Base-by-base conservation (phyloP, 1,284 basidiomycete genomes). In the Apiotrichum porosum region DNA sequence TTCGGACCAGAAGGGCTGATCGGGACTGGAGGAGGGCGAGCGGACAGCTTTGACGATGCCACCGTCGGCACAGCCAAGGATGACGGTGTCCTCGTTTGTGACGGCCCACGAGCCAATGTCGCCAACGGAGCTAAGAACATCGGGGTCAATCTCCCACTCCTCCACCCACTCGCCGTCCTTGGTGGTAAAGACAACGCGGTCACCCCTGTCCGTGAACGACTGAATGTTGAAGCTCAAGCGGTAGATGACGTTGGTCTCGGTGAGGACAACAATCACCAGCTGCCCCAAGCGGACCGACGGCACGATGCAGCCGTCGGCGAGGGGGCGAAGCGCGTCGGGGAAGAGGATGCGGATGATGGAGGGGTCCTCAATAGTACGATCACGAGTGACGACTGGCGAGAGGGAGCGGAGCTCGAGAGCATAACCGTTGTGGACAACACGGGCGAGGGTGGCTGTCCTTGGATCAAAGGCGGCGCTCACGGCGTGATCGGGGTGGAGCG, bases 361-460 rank as follows among this genome's bases (percentile, higher is more conserved):
- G 4, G 81, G 72, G 54, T 81, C 76, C 12, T 42, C 32, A 12
- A 35, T 19, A 13, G 4, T 44, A 45, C 17, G 44, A 18, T 21
- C 32, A 17, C 39, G 35, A 22, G 36, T 46, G 41, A 58, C 50
- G 9, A 54, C 37, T 2, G 63, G 56, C 1, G 84, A 81, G 36
- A 91, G 75, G 3, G 86, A 84, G 26, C 84, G 68, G 31, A 93
- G 80, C 63, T 93, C 88, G 31, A 91, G 72, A 38, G 86, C 82
- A 52, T 84, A 73, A 17, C 85, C 85, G 45, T 80, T 83, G 60
- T 87, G 82, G 42, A 90, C 77, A 37, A 87, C 78, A 57, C 89
- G 84, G 41, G 85, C 75, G 39, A 91, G 78, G 48, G 91, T 77
- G 12, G 85, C 85, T 8, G 83, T 82, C 24, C 73, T 63, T 8